A percentile compares a stretch with the other conserved stretches of the same genome.
phyloP scores from a whole-genome alignment of 129 eudicot genomes.

The Lactuca sativa region DNA sequence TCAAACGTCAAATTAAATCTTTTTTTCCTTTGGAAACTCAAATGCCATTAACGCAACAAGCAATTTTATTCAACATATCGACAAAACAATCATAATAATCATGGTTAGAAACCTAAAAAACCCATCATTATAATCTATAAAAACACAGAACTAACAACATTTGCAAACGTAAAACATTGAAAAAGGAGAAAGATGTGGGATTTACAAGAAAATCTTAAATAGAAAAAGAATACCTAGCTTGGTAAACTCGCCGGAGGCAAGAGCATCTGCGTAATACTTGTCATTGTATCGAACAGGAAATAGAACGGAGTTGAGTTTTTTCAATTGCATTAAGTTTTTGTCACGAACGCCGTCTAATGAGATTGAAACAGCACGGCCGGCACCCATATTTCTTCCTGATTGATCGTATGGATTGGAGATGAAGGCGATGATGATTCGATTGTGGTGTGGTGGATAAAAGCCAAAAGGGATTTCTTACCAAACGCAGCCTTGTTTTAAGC shows the following conservation, averaged over 20 bases:
- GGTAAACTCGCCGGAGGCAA: constrained; percentile 87
- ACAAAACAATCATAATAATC: background rate
- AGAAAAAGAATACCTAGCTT: constrained; percentile 53
- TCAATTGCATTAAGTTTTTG: constrained; percentile 95
- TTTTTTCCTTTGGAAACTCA: background rate
- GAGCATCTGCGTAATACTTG: constrained; percentile 86
- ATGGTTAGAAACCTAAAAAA: background rate
- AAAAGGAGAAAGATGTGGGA: constrained; percentile 10
- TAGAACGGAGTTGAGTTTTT: constrained; percentile 88
- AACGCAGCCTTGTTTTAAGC: constrained; percentile 4
- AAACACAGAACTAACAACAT: background rate
- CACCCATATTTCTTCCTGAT: constrained; percentile 48
- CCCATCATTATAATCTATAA: constrained; percentile 8
- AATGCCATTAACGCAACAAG: constrained; percentile 11
- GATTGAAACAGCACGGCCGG: constrained; percentile 64
- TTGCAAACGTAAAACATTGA: background rate
- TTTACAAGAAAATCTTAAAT: background rate
- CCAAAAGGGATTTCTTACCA: constrained; percentile 6
- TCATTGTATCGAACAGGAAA: constrained; percentile 96
- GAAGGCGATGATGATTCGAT: constrained; percentile 21
- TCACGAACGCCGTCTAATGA: constrained; percentile 86
- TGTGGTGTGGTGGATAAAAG: constrained; percentile 19
- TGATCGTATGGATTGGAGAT: background rate
- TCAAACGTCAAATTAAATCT: background rate
- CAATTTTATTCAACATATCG: constrained; percentile 1